phyloP scores from a whole-genome alignment of 2,329 filamentous ascomycete genomes.

The Fonsecaea nubica region DNA sequence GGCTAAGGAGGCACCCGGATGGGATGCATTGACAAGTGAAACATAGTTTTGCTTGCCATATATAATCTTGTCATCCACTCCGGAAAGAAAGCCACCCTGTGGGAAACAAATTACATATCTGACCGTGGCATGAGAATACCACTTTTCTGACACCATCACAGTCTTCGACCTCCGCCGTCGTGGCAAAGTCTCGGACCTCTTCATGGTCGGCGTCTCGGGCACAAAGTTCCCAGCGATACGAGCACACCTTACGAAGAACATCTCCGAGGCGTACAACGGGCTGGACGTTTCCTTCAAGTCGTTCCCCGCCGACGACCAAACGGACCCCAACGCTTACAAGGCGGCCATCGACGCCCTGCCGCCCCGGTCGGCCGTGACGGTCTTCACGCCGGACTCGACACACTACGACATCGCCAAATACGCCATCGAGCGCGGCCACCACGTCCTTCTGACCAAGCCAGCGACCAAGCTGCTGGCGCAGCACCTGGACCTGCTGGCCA shows the following conservation, averaged over 20 bases:
- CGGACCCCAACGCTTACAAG: constrained; percentile 84
- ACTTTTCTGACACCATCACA: constrained; percentile 44
- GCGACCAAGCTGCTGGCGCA: constrained; percentile 83
- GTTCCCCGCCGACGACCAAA: constrained; percentile 74
- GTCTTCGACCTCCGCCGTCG: constrained; percentile 72
- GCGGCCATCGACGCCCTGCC: constrained; percentile 79
- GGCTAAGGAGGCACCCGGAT: background rate
- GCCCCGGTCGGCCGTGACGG: constrained; percentile 86
- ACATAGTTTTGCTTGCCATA: no score
- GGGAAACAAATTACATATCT: background rate
- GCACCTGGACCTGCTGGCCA: constrained; percentile 77
- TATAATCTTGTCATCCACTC: no score
- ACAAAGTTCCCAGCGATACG: constrained; percentile 91
- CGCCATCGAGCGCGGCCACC: constrained; percentile 83
- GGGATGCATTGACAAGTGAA: background rate
- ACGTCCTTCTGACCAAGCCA: constrained; percentile 93
- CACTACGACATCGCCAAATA: constrained; percentile 93
- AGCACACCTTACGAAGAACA: constrained; percentile 87
- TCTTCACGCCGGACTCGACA: constrained; percentile 93
- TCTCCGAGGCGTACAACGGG: constrained; percentile 83
- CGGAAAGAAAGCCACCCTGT: no score
- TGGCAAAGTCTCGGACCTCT: constrained; percentile 83
- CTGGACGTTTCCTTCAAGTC: constrained; percentile 86
- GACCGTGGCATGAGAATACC: background rate
- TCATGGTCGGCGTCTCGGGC: constrained; percentile 89